Evolutionary conservation across 371 early-diverging fungal genomes (phyloP).

Genomic region (Mucor plumbeus): DNA sequence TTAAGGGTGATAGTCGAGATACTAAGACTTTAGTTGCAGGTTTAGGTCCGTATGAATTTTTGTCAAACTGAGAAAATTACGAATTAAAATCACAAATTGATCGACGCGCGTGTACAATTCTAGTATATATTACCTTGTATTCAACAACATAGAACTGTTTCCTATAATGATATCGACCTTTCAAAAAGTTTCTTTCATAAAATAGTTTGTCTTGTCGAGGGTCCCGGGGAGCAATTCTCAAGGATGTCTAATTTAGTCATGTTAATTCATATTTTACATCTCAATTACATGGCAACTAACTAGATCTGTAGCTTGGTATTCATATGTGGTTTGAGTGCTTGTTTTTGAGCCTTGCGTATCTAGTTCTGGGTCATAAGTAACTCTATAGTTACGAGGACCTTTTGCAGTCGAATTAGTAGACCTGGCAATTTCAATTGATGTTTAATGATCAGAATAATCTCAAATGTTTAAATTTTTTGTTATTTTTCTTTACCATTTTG

Average conservation of each 20-base stretch:
- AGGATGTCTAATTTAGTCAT: neutral
- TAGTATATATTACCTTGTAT: slow-evolving; percentile 32
- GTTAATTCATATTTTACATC: neutral
- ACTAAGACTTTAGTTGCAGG: slow-evolving; percentile 42
- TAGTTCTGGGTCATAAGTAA: slow-evolving; percentile 53
- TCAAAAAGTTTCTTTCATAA: slow-evolving; percentile 40
- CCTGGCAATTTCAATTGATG: slow-evolving; percentile 1
- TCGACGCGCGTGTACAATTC: neutral
- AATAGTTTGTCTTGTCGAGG: slow-evolving; percentile 40
- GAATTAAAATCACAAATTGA: neutral
- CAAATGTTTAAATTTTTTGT: neutral
- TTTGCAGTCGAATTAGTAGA: slow-evolving; percentile 27
- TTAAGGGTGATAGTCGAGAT: slow-evolving; percentile 47
- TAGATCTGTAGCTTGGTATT: slow-evolving; percentile 28
- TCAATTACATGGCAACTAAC: slow-evolving; percentile 18
- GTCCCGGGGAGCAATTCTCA: slow-evolving; percentile 35
- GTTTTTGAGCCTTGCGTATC: slow-evolving; percentile 39
- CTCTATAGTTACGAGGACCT: slow-evolving; percentile 47
- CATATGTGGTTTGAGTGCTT: slow-evolving; percentile 32
- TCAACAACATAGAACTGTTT: slow-evolving; percentile 30
- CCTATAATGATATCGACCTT: slow-evolving; percentile 15
- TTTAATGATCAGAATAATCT: neutral
- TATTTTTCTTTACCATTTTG: slow-evolving; percentile 31
- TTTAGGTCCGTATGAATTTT: slow-evolving; percentile 42
- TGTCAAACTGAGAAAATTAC: slow-evolving; percentile 36